Conservation (phyloP, 148 eudicot species). For the Cornus florida region DNA sequence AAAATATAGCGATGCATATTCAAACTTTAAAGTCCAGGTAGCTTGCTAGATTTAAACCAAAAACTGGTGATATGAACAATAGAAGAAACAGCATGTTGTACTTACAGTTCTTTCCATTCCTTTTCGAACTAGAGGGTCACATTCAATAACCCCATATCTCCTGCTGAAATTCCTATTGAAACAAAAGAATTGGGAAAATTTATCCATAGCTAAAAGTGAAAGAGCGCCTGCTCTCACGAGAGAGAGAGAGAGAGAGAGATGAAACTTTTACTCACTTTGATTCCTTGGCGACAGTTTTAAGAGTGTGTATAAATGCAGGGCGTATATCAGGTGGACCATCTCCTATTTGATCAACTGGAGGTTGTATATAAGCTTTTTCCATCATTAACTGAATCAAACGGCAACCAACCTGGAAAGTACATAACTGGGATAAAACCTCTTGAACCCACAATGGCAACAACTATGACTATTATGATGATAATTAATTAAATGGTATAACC, state of each 20-base stretch:
- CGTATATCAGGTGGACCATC: constrained; percentile 84
- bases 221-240: neutral
- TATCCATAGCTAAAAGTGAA: neutral
- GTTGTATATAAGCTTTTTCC: constrained; percentile 87
- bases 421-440: neutral
- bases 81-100: constrained; percentile 11
- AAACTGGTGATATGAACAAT: neutral
- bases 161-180: constrained; percentile 53
- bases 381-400: constrained; percentile 74
- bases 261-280: constrained; percentile 49
- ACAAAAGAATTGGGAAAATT: constrained; percentile 14
- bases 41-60: neutral
- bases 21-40: neutral
- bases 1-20: neutral
- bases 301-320: constrained; percentile 81
- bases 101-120: constrained; percentile 93
- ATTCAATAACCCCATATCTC: constrained; percentile 85
- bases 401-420: constrained; percentile 61
- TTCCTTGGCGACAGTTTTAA: constrained; percentile 47
- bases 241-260: constrained; percentile 1
- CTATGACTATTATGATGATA: neutral
- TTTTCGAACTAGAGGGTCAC: constrained; percentile 85
- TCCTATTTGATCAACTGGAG: constrained; percentile 67
- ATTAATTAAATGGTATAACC: constrained; percentile 30
- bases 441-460: neutral